phyloP scores from a whole-genome alignment of 202 grass and related monocot genomes.

The Brachypodium distachyon region DNA sequence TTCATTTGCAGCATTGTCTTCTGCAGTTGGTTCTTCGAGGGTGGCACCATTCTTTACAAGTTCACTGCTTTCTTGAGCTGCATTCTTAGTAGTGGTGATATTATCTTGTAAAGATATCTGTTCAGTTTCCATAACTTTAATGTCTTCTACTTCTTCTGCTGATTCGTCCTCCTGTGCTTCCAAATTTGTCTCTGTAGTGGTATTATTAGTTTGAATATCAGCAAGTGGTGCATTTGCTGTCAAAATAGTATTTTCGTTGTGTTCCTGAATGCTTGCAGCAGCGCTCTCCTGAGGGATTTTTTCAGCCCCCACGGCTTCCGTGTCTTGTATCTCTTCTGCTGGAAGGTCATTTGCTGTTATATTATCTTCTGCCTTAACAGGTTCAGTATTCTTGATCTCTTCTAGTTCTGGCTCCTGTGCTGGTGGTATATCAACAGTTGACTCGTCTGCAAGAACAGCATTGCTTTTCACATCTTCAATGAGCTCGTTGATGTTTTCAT shows the following conservation, averaged over 20 bases:
- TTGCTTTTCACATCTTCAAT: neutral
- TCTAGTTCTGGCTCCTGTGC: neutral
- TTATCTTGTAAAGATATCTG: slow-evolving; percentile 6
- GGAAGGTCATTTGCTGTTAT: neutral
- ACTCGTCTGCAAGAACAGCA: neutral
- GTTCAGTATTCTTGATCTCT: neutral
- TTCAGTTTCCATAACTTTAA: slow-evolving; percentile 20
- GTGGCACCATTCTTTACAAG: neutral
- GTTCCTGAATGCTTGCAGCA: neutral
- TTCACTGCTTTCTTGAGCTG: slow-evolving; percentile 25
- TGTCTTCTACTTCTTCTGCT: slow-evolving; percentile 15
- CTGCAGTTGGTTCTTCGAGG: slow-evolving; percentile 11
- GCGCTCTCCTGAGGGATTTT: neutral
- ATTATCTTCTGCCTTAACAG: neutral
- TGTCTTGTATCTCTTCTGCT: neutral
- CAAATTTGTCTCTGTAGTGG: no score
- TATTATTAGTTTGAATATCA: slow-evolving; percentile 17
- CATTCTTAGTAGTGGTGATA: slow-evolving; percentile 1
- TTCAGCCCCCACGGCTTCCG: slow-evolving; percentile 19
- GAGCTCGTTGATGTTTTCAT: neutral
- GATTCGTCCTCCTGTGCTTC: slow-evolving; percentile 8
- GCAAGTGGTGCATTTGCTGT: slow-evolving; percentile 6
- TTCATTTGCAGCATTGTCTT: slow-evolving; percentile 11
- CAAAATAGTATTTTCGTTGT: neutral
- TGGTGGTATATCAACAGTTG: neutral